phyloP scores from a whole-genome alignment of 768 basidiomycete species.

The Mycena latifolia region DNA sequence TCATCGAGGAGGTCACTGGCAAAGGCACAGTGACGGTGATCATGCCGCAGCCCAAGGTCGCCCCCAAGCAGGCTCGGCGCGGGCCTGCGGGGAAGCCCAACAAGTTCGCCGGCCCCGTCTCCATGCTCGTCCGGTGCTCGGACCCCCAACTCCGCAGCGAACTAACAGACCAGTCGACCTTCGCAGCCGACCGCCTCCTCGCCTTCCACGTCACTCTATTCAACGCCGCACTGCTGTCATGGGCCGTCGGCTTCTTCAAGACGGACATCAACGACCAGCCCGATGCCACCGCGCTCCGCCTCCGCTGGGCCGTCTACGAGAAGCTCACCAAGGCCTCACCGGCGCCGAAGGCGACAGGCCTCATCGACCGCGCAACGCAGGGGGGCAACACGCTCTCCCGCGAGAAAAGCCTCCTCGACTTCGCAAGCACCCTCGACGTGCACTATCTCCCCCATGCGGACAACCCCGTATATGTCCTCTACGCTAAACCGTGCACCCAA shows the following conservation, averaged over 20 bases:
- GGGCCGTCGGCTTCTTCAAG: neutral
- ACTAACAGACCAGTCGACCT: neutral
- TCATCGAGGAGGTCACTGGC: neutral
- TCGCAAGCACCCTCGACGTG: neutral
- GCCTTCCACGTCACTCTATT: neutral
- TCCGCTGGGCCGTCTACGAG: neutral
- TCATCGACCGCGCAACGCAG: conserved; percentile 14
- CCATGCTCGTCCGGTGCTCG: neutral
- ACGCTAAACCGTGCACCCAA: conserved; percentile 2
- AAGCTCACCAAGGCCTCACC: too few species aligned
- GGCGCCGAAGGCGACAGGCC: neutral
- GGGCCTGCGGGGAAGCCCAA: neutral
- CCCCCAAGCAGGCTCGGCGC: neutral
- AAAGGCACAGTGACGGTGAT: neutral
- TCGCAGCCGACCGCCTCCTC: neutral
- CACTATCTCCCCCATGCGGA: conserved; percentile 1
- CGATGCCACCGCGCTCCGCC: neutral
- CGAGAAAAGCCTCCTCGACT: neutral
- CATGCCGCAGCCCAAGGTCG: neutral
- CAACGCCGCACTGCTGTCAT: neutral
- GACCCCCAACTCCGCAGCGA: neutral
- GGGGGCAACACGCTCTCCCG: neutral
- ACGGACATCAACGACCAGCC: conserved; percentile 2
- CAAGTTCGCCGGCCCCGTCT: neutral
- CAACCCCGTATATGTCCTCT: conserved; percentile 13